phyloP scores from a whole-genome alignment of 1,284 basidiomycete genomes.

The Apiotrichum laibachii region DNA sequence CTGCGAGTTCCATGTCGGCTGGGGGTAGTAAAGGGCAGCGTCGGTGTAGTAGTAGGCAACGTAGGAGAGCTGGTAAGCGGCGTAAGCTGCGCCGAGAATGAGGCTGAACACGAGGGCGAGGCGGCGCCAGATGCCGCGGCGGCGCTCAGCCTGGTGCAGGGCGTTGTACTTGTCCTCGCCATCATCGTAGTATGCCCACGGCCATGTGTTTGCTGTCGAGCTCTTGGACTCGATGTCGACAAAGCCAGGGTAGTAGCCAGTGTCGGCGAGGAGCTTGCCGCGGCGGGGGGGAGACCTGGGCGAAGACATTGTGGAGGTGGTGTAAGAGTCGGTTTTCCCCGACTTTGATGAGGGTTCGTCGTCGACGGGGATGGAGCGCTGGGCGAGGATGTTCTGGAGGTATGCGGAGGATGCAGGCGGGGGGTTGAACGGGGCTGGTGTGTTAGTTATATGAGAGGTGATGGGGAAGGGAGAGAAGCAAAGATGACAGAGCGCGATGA shows the following conservation, averaged over 20 bases:
- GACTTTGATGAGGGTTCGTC: conserved; percentile 3
- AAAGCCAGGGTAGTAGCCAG: conserved; percentile 1
- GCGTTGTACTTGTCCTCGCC: too few species aligned
- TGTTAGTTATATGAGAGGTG: neutral
- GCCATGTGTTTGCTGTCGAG: neutral
- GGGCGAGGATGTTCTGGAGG: neutral
- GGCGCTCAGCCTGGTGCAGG: neutral
- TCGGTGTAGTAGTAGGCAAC: neutral
- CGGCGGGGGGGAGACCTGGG: neutral
- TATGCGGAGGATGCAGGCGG: neutral
- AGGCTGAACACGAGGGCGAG: neutral
- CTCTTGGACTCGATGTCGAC: neutral
- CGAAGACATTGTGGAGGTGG: neutral
- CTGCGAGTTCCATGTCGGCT: too few species aligned
- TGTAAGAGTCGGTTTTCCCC: neutral
- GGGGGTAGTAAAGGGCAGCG: neutral
- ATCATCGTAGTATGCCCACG: neutral
- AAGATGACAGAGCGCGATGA: neutral
- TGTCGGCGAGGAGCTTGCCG: neutral
- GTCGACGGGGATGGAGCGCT: neutral
- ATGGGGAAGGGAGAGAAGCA: neutral
- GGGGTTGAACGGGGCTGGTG: neutral
- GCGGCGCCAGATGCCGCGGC: neutral
- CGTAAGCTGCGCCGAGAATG: neutral
- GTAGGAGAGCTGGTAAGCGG: neutral